phyloP scores from a whole-genome alignment of 176 grass and related monocot species.

The Metroxylon sagu region DNA sequence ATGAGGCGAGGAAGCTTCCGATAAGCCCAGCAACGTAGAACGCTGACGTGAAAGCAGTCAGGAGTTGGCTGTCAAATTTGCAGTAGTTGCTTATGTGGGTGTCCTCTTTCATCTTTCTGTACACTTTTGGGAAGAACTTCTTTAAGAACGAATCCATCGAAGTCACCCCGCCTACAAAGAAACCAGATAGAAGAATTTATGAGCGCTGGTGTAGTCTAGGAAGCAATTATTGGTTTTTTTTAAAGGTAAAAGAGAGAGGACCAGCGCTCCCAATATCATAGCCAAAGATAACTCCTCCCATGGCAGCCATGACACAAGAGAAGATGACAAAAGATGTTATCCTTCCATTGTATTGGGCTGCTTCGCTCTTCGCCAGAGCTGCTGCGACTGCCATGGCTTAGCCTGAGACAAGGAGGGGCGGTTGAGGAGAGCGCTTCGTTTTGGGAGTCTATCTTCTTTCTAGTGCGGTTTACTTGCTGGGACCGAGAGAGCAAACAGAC shows the following conservation, averaged over 20 bases:
- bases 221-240: no score
- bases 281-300: conserved; percentile 77
- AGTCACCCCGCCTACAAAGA: conserved; percentile 44
- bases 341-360: conserved; percentile 11
- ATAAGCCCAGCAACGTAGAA: conserved; percentile 33
- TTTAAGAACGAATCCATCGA: conserved; percentile 74
- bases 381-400: conserved; percentile 33
- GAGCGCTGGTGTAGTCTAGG: no score
- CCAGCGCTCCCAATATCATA: conserved; percentile 76
- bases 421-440: no score
- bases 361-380: background rate
- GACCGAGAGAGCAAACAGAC: no score
- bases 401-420: background rate
- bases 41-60: no score
- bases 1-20: conserved; percentile 38
- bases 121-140: conserved; percentile 64
- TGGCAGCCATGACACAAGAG: conserved; percentile 66
- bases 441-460: no score
- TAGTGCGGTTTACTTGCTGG: no score
- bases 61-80: no score
- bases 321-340: conserved; percentile 58
- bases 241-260: background rate
- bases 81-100: conserved; percentile 39
- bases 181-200: background rate
- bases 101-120: conserved; percentile 43